Evolutionary conservation across 257 asterid species (phyloP).

Genomic region (Przewalskia tangutica): DNA sequence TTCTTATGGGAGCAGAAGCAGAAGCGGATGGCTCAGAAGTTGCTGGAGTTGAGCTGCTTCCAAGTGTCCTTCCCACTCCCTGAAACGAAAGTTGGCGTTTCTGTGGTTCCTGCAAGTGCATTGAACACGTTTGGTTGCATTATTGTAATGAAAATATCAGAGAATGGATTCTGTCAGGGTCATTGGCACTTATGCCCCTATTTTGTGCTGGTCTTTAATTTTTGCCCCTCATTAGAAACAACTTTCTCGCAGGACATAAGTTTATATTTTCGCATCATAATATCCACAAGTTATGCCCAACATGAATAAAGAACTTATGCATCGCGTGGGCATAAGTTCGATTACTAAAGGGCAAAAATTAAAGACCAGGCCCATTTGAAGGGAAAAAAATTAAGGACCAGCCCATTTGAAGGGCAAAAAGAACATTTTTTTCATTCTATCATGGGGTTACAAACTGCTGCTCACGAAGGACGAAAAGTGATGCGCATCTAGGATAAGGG

Average conservation of each 20-base stretch:
- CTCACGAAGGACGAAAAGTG: neutral
- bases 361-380: too few species aligned
- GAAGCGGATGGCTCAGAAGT: constrained; percentile 26
- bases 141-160: neutral
- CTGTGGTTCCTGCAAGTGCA: constrained; percentile 63
- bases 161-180: neutral
- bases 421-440: neutral
- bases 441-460: neutral
- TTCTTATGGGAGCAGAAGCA: constrained; percentile 18
- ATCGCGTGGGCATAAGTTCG: too few species aligned
- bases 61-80: constrained; percentile 86
- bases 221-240: too few species aligned
- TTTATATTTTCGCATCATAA: too few species aligned
- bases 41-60: constrained; percentile 43
- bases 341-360: too few species aligned
- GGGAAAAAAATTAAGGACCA: too few species aligned
- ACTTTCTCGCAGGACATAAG: too few species aligned
- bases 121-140: neutral
- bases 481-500: neutral
- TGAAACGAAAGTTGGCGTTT: constrained; percentile 42
- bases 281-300: too few species aligned
- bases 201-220: too few species aligned
- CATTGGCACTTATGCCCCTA: too few species aligned
- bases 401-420: too few species aligned
- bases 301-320: too few species aligned